phyloP scores from a whole-genome alignment of 441 rosid species.

The Pelargonium fulgidum region DNA sequence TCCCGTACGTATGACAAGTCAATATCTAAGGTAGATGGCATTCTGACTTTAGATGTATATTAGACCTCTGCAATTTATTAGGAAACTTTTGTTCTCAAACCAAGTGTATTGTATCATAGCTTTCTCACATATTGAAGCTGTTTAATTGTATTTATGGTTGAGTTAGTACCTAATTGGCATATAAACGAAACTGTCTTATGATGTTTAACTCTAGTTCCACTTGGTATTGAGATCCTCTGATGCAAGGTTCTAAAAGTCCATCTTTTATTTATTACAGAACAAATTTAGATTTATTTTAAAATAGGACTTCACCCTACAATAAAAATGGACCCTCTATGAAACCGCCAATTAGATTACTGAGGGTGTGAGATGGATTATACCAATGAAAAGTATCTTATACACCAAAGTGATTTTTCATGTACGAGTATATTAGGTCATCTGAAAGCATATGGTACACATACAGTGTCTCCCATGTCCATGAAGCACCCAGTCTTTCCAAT shows the following conservation, averaged over 20 bases:
- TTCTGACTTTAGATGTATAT: not conserved
- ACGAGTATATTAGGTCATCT: not conserved
- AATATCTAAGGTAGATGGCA: constrained; percentile 55
- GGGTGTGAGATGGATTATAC: not conserved
- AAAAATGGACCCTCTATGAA: not conserved
- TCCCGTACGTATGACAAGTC: constrained; percentile 84
- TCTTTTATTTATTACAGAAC: not conserved
- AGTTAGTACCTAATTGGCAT: not conserved
- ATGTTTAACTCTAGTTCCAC: too few species aligned
- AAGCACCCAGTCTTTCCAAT: not conserved
- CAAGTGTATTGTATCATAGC: not conserved
- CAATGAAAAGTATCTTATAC: not conserved
- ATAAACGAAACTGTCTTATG: too few species aligned
- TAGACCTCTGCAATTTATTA: not conserved
- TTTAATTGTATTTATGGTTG: not conserved
- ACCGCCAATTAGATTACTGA: not conserved
- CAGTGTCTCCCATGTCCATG: not conserved
- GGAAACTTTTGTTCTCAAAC: not conserved
- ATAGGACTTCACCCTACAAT: not conserved
- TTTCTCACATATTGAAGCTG: not conserved
- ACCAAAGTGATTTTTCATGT: not conserved
- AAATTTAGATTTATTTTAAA: not conserved
- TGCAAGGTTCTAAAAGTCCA: not conserved
- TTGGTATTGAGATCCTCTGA: too few species aligned
- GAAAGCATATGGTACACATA: not conserved